These are phyloP conservation scores for Mycena capillaripes DNA, from an alignment of 768 basidiomycete species.

Conservation along the genomic window DNA sequence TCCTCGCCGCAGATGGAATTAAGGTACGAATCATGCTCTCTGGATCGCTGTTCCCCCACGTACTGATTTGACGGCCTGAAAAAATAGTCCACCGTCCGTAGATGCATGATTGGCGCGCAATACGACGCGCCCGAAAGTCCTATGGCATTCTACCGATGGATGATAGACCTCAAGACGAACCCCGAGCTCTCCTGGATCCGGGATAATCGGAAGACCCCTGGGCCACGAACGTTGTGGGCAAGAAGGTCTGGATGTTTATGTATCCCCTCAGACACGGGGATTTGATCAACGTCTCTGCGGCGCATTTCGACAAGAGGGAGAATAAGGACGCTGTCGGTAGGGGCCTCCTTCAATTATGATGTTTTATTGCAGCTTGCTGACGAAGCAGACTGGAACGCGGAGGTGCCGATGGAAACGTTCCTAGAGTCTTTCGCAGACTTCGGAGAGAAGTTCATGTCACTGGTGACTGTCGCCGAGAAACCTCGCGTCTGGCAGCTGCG, in stretches of 20 bases:
- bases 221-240: neutral
- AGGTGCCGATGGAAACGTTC: neutral
- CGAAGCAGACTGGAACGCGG: neutral
- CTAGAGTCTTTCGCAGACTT: neutral
- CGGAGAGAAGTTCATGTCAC: neutral
- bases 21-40: neutral
- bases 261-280: constrained; percentile 10
- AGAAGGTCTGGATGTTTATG: neutral
- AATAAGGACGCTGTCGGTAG: neutral
- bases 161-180: constrained; percentile 23
- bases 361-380: too few species aligned
- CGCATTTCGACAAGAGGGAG: constrained; percentile 3
- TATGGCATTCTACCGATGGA: constrained; percentile 26
- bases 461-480: neutral
- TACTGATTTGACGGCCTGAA: neutral
- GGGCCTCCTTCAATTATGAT: neutral
- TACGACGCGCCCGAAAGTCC: constrained; percentile 15
- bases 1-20: constrained; percentile 24
- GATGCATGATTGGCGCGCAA: constrained; percentile 19
- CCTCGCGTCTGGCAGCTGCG: constrained; percentile 22
- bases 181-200: constrained; percentile 26
- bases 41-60: too few species aligned
- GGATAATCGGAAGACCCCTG: neutral
- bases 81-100: constrained; percentile 20
- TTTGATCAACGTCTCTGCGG: constrained; percentile 14